These are phyloP conservation scores for Fistulinella prunicolor DNA, from an alignment of 768 basidiomycete genomes.

Conservation along the genomic window DNA sequence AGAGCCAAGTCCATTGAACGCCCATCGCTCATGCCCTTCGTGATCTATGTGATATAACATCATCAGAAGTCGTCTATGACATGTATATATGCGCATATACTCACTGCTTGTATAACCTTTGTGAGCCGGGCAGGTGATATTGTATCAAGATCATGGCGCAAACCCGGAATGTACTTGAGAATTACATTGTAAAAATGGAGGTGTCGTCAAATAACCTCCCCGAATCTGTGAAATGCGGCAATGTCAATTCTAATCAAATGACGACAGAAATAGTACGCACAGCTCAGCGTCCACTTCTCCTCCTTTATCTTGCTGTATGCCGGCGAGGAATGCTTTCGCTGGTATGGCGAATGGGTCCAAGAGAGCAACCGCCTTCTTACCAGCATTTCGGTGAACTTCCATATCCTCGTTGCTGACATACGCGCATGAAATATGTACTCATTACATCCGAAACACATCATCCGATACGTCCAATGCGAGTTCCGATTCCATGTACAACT, in stretches of 20 bases:
- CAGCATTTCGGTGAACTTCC: neutral
- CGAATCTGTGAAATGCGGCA: no score
- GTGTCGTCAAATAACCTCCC: neutral
- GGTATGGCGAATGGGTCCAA: neutral
- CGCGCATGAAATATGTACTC: neutral
- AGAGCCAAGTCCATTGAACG: neutral
- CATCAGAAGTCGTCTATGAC: neutral
- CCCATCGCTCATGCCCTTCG: neutral
- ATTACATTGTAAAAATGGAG: neutral
- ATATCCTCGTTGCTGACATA: neutral
- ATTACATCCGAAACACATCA: no score
- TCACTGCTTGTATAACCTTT: neutral
- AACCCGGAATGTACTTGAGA: neutral
- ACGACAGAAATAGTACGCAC: neutral
- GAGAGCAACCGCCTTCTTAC: neutral
- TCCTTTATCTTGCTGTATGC: neutral
- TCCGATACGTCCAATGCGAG: no score
- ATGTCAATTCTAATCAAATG: neutral
- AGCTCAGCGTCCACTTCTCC: neutral
- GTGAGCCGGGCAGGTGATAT: neutral
- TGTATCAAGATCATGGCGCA: neutral
- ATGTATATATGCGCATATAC: neutral
- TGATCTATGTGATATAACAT: neutral
- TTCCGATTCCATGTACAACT: no score
- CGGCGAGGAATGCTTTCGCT: neutral